Conservation (phyloP, 805 yeast species). For the Schizosaccharomyces japonicus region DNA sequence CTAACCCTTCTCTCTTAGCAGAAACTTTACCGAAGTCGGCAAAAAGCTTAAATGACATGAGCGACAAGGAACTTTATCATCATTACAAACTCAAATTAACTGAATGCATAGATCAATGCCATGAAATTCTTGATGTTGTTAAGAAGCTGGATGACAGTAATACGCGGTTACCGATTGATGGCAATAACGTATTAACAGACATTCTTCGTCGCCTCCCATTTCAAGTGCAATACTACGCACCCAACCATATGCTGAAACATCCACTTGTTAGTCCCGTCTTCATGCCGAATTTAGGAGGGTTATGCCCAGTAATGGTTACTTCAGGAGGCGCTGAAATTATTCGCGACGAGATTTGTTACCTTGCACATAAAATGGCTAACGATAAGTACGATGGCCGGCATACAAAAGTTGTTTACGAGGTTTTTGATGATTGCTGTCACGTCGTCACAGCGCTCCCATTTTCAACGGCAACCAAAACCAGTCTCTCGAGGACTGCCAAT, state of each 20-base stretch:
- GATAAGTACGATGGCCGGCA: neutral
- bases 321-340: neutral
- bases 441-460: neutral
- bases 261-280: slow-evolving; percentile 1
- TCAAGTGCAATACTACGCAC: slow-evolving; percentile 2
- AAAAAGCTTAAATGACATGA: too few species aligned
- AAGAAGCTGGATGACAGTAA: neutral
- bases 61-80: neutral
- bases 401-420: neutral
- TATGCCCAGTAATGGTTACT: neutral
- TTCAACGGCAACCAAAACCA: neutral
- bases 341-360: neutral
- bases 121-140: neutral
- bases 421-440: slow-evolving; percentile 3
- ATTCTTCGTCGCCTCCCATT: neutral
- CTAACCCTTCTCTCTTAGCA: neutral
- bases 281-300: neutral
- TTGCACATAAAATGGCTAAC: neutral
- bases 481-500: neutral
- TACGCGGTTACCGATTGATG: neutral
- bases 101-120: neutral
- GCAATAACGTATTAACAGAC: neutral
- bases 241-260: neutral
- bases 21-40: too few species aligned
- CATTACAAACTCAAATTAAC: neutral